phyloP scores from a whole-genome alignment of 306 rosid species.

The Arachis hypogaea region DNA sequence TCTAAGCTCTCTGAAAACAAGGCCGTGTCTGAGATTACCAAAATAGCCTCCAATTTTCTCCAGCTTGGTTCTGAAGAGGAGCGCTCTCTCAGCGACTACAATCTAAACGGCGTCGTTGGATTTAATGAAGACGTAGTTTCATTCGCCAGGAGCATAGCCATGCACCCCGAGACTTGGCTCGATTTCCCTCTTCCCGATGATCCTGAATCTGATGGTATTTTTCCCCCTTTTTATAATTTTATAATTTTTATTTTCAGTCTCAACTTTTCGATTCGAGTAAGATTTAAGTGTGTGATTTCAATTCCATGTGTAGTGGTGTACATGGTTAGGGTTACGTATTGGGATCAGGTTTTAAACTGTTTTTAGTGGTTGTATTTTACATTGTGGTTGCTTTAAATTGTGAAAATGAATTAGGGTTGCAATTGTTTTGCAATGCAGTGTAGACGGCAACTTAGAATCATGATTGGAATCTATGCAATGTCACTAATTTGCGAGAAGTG shows the following conservation, averaged over 20 bases:
- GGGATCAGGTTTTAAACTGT: too few species aligned
- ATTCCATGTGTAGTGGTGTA: not conserved
- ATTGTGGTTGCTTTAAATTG: not conserved
- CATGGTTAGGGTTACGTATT: not conserved
- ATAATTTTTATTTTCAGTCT: not conserved
- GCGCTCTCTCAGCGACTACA: constrained; percentile 35
- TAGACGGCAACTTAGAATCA: not conserved
- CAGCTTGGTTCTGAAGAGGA: constrained; percentile 67
- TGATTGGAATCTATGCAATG: not conserved
- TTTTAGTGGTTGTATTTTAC: not conserved
- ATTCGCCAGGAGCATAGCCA: constrained; percentile 66
- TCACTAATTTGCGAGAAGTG: not conserved
- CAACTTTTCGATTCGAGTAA: not conserved
- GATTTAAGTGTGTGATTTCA: not conserved
- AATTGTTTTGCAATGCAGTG: not conserved
- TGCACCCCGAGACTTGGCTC: constrained; percentile 92
- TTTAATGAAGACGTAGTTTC: constrained; percentile 72
- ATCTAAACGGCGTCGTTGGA: constrained; percentile 62
- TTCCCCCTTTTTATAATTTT: not conserved
- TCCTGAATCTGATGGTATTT: constrained; percentile 65
- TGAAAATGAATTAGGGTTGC: not conserved
- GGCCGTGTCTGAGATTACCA: constrained; percentile 78
- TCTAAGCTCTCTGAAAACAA: constrained; percentile 69
- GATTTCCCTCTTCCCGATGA: constrained; percentile 81
- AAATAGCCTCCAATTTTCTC: constrained; percentile 89